Evolutionary conservation across 1,284 basidiomycete genomes (phyloP).

Genomic region (Rhodofomes roseus): DNA sequence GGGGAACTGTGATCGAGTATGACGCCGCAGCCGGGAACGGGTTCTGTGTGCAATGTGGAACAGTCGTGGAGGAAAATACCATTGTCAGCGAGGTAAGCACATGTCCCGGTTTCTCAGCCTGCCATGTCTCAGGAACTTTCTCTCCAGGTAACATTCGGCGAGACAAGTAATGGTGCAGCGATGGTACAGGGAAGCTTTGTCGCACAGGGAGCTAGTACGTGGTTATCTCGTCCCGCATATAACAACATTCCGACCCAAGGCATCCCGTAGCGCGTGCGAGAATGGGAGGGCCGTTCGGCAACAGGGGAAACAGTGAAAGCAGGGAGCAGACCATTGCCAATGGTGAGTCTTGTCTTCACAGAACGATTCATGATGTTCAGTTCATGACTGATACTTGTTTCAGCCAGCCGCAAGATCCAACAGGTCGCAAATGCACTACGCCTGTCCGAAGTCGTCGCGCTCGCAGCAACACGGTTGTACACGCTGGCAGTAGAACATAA

Average conservation of each 20-base stretch:
- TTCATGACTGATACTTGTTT: no score
- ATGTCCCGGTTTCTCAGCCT: not conserved
- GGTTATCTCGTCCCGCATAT: not conserved
- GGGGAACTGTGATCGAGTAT: constrained; percentile 79
- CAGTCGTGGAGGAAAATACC: constrained; percentile 90
- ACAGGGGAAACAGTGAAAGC: constrained; percentile 71
- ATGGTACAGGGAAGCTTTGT: constrained; percentile 96
- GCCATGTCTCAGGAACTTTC: not conserved
- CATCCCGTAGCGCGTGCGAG: constrained; percentile 71
- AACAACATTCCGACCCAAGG: no score
- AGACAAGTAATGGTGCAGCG: constrained; percentile 88
- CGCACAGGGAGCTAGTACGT: constrained; percentile 88
- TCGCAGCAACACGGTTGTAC: constrained; percentile 86
- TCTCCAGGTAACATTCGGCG: constrained; percentile 83
- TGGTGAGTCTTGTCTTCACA: no score
- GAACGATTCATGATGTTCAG: no score
- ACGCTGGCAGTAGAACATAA: constrained; percentile 92
- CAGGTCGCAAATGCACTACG: constrained; percentile 77
- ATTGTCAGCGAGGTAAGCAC: constrained; percentile 72
- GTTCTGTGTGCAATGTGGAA: constrained; percentile 82
- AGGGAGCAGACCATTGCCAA: constrained; percentile 88
- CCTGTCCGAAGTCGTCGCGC: constrained; percentile 76
- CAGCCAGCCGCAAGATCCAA: constrained; percentile 81
- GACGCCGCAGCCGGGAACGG: constrained; percentile 79
- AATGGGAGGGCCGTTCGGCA: constrained; percentile 77